Evolutionary conservation across 495 filamentous ascomycete species (phyloP).

Genomic region (Evernia prunastri): DNA sequence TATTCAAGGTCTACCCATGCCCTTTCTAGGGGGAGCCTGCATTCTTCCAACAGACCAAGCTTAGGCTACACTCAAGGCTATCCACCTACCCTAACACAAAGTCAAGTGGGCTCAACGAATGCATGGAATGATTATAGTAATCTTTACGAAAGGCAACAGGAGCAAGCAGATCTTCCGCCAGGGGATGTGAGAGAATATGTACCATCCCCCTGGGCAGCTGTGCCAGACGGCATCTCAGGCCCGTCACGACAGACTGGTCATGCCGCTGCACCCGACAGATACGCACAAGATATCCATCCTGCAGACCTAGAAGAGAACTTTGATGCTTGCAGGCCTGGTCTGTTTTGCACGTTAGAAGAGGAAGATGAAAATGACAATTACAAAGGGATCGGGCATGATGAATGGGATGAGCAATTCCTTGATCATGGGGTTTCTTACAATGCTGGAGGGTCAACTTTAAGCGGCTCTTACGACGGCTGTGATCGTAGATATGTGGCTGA

Average conservation of each 20-base stretch:
- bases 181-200: neutral
- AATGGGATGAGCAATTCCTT: neutral
- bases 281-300: neutral
- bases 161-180: neutral
- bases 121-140: slow-evolving; percentile 19
- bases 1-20: neutral
- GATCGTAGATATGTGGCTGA: neutral
- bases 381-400: neutral
- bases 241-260: neutral
- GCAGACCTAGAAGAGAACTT: neutral
- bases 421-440: neutral
- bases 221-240: neutral
- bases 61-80: too few relatives aligned
- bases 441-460: neutral
- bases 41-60: neutral
- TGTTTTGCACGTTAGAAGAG: neutral
- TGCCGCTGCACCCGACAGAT: neutral
- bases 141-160: slow-evolving; percentile 18
- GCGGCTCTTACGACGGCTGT: neutral
- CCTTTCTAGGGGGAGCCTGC: neutral
- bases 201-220: neutral
- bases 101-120: slow-evolving; percentile 4
- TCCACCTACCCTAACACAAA: neutral
- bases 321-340: neutral
- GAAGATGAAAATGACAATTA: neutral